Evolutionary conservation across 108 stramenopile genomes (phyloP).

Genomic region (Discostella pseudostelligera): DNA sequence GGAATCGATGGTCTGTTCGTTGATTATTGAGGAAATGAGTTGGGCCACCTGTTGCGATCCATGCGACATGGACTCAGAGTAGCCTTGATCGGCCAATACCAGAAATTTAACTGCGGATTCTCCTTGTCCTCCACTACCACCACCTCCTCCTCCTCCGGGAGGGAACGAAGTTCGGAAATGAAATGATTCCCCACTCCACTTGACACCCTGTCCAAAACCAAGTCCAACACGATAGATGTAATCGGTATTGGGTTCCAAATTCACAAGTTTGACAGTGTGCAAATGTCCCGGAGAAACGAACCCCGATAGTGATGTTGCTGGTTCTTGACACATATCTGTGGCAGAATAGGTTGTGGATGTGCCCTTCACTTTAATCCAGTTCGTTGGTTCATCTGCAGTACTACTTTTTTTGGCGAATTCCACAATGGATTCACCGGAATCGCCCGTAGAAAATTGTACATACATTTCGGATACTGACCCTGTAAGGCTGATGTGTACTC

Average conservation of each 20-base stretch:
- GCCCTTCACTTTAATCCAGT: constrained; percentile 37
- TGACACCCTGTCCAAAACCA: constrained; percentile 28
- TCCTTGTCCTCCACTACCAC: no score
- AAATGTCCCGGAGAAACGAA: constrained; percentile 62
- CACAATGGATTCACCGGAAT: constrained; percentile 46
- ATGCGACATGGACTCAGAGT: constrained; percentile 7
- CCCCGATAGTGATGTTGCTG: constrained; percentile 59
- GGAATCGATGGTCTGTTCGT: constrained; percentile 28
- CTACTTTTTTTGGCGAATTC: constrained; percentile 18
- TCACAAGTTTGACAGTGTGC: constrained; percentile 49
- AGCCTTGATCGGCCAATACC: constrained; percentile 74
- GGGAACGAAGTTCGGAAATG: constrained; percentile 29
- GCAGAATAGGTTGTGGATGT: constrained; percentile 57
- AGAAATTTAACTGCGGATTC: constrained; percentile 51
- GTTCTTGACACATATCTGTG: constrained; percentile 66
- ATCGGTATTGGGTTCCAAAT: constrained; percentile 47
- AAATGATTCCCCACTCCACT: constrained; percentile 28
- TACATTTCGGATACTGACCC: constrained; percentile 32
- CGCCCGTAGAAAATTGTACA: constrained; percentile 64
- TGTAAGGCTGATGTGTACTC: constrained; percentile 55
- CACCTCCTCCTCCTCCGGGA: constrained; percentile 6
- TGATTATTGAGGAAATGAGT: constrained; percentile 15
- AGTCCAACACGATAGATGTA: constrained; percentile 68
- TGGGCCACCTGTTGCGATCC: constrained; percentile 41
- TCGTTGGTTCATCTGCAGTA: background rate